Evolutionary conservation across 2,329 filamentous ascomycete species (phyloP), one percentile per base, ranked within the genome.

Genomic region (Xylaria digitata): DNA sequence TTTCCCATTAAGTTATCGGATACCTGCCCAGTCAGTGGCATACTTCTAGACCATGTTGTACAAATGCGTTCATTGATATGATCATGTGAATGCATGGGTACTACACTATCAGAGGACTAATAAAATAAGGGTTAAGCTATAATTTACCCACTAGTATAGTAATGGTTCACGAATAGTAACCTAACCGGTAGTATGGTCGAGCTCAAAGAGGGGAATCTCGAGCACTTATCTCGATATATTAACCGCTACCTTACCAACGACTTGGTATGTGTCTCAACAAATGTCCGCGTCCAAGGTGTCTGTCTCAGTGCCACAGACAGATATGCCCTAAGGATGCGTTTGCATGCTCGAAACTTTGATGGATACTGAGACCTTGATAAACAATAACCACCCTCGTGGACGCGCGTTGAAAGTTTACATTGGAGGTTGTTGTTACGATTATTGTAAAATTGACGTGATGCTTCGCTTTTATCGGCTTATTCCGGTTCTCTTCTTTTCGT

Each of bases 11-110:
- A n/a, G 23, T 30, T 40, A 21, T 43, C 3, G 32, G 30, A 46
- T 19, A 15, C 30, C 45, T 19, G 7, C 30, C 45, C 23, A 46
- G 32, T 15, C 26, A 8, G 19, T 8, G n/a, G 19, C 11, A 21
- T 26, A 37, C n/a, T 53, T 37, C 32, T 13, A 7, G 13, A 15
- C n/a, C n/a, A 19, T 26, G 43, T 26, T 40, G 43, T 13, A 53
- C 58, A 61, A 61, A 45, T 45, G n/a, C 2, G 26, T 23, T 34
- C 9, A 59, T 40, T 40, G 9, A 15, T 40, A 11, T 32, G 34
- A 42, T 26, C 17, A 53, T 30, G 37, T 61, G 49, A 46, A 40
- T 26, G 46, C 11, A 23, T 30, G 46, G 3, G 26, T 15, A 30
- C 46, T 49, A 19, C 37, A 37, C 34, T 37, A 50, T 32, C 9